These are phyloP conservation scores for Tetragonia tetragonoides DNA, from an alignment of 148 eudicot genomes.

Conservation along the genomic window DNA sequence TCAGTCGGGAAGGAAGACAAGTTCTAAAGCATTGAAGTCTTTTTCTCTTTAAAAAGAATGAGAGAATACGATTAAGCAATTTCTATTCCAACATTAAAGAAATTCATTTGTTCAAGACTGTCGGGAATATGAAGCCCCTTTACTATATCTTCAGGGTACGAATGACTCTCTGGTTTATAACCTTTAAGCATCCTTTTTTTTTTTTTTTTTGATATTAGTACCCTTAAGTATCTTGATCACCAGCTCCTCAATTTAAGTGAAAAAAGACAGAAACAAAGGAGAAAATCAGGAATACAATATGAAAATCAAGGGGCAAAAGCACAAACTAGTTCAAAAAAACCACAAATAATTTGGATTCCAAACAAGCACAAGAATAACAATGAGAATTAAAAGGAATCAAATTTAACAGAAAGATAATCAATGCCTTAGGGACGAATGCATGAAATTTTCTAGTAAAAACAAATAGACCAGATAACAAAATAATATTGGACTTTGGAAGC, in stretches of 20 bases:
- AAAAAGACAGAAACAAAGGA: not conserved
- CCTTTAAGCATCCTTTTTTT: not conserved
- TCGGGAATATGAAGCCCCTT: not conserved
- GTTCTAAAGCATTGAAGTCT: not conserved
- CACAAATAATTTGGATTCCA: not conserved
- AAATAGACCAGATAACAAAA: not conserved
- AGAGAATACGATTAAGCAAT: not conserved
- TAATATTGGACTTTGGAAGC: not conserved
- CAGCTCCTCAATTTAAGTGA: not conserved
- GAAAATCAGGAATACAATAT: not conserved
- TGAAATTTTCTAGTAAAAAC: not conserved
- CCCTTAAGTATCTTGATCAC: not conserved
- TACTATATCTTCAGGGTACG: not conserved
- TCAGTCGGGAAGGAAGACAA: conserved; percentile 3
- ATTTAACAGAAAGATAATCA: not conserved
- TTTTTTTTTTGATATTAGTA: too few relatives aligned
- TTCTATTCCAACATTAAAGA: not conserved
- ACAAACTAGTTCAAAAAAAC: not conserved
- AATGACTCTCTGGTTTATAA: not conserved
- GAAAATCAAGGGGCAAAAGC: not conserved
- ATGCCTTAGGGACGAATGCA: not conserved
- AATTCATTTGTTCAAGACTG: not conserved
- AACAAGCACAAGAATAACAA: not conserved
- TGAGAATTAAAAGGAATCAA: conserved; percentile 2
- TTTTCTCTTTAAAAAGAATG: not conserved